Base-by-base conservation (phyloP, 768 basidiomycete genomes). In the Trametes gibbosa region DNA sequence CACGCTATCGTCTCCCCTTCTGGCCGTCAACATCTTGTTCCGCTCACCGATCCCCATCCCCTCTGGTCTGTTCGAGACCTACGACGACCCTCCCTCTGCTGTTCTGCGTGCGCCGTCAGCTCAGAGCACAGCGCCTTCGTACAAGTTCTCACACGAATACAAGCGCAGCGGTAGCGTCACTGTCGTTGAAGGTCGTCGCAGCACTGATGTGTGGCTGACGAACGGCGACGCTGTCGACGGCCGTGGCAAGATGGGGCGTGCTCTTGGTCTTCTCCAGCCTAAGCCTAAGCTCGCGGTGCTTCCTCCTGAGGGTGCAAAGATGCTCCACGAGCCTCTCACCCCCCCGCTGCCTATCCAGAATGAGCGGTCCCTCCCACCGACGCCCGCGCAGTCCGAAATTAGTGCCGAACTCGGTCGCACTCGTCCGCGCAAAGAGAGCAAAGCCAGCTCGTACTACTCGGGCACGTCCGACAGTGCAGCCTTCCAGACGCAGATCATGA, bases 171-270 rank as follows among this genome's bases (percentile, higher is more conserved):
- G 79, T 47, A 84, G 81, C 60, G 63, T 74, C 50, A 88, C 85
- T 19, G 82, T 88, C 40, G 83, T 89, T 21, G 86, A 89, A 70
- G 83, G 82, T 27, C 81, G 85, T 32, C 84, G 85, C 47, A 87
- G 86, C 63, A 85, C 86, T 24, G 88, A 90, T 64, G 83, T 90
- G 27, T 89, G 89, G 89, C 71, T 90, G 63, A 69, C 81, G 13
- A 86, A 85, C 53, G 86, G 87, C n/a, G 83, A 89, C 59, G 88
- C 87, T 7, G 74, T 86, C 21, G 84, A 86, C 49, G 85, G 85
- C 1, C 87, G 84, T 70, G 74, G 74, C 54, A 86, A 84, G 65
- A 63, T 87, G 29, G 76, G 81, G 42, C 82, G 87, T 19, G 84
- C 84, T 2, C 66, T 90, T 27, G 81, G 79, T n/a, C 78, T 90